Evolutionary conservation across 352 stramenopile genomes (phyloP).

Genomic region (Phytophthora constricta): DNA sequence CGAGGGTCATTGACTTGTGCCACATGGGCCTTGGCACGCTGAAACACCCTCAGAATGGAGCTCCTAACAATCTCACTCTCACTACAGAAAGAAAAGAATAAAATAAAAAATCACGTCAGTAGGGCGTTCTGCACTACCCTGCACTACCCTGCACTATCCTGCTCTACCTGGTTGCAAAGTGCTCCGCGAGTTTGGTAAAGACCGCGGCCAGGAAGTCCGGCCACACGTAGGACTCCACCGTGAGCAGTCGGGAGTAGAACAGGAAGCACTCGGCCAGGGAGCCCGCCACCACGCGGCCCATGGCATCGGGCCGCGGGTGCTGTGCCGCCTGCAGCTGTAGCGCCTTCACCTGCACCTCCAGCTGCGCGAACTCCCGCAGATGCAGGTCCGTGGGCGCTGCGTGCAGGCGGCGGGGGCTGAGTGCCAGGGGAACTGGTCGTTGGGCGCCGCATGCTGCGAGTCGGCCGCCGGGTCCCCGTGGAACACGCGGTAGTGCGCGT

Average conservation of each 20-base stretch:
- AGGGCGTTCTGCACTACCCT: slow-evolving; percentile 3
- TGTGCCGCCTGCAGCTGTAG: slow-evolving; percentile 44
- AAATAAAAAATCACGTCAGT: slow-evolving; percentile 4
- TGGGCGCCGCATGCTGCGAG: slow-evolving; percentile 30
- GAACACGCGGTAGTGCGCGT: slow-evolving; percentile 68
- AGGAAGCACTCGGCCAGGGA: slow-evolving; percentile 53
- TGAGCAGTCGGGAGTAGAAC: slow-evolving; percentile 63
- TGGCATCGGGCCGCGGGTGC: slow-evolving; percentile 8
- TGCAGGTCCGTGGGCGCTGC: slow-evolving; percentile 50
- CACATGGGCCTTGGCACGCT: slow-evolving; percentile 43
- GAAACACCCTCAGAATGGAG: slow-evolving; percentile 55
- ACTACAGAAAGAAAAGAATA: slow-evolving; percentile 25
- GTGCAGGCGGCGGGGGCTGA: slow-evolving; percentile 21
- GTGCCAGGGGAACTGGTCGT: slow-evolving; percentile 40
- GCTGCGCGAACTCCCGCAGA: slow-evolving; percentile 59
- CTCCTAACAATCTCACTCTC: slow-evolving; percentile 41
- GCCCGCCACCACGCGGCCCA: slow-evolving; percentile 27
- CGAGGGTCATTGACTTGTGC: slow-evolving; percentile 53
- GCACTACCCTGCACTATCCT: slow-evolving; percentile 7
- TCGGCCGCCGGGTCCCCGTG: slow-evolving; percentile 48
- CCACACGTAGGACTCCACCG: slow-evolving; percentile 63
- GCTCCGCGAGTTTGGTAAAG: slow-evolving; percentile 59
- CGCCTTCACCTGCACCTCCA: slow-evolving; percentile 68
- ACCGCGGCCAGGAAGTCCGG: slow-evolving; percentile 66
- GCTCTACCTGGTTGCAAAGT: slow-evolving; percentile 53